These are phyloP conservation scores for Nannochloropsis gaditana DNA, from an alignment of 108 stramenopile species.

Conservation along the genomic window DNA sequence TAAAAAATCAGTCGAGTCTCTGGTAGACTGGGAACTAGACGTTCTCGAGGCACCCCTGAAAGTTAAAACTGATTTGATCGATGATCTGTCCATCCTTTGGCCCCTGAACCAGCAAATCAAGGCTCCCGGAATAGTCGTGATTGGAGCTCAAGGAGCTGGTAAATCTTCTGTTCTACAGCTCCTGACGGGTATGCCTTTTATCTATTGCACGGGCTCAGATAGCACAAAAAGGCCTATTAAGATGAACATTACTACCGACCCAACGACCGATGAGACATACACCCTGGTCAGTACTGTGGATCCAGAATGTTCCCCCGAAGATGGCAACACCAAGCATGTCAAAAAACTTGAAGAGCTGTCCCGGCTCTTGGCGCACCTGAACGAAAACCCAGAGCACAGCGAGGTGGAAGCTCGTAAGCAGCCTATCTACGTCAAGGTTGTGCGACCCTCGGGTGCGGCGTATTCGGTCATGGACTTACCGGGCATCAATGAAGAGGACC, in stretches of 20 bases:
- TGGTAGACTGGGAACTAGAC: background rate
- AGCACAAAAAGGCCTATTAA: slow-evolving; percentile 29
- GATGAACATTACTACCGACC: slow-evolving; percentile 21
- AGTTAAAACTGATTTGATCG: background rate
- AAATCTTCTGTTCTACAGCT: slow-evolving; percentile 54
- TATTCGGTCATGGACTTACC: slow-evolving; percentile 29
- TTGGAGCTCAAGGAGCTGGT: slow-evolving; percentile 56
- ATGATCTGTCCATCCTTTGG: slow-evolving; percentile 17
- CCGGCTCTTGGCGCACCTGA: background rate
- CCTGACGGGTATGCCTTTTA: slow-evolving; percentile 52
- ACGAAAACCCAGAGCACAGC: background rate
- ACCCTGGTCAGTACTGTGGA: slow-evolving; percentile 1
- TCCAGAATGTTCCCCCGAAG: background rate
- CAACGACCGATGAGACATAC: background rate
- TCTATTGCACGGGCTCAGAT: slow-evolving; percentile 26
- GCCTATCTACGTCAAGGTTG: background rate
- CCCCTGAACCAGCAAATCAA: slow-evolving; percentile 25
- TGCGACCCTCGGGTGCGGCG: background rate
- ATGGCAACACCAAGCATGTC: background rate
- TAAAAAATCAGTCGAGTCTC: background rate
- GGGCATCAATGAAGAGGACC: slow-evolving; percentile 18
- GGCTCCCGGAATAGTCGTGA: slow-evolving; percentile 41
- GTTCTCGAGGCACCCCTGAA: background rate
- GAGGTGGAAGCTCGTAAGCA: background rate
- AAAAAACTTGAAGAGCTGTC: background rate